Evolutionary conservation across 2,329 filamentous ascomycete species (phyloP), one percentile per base, ranked within the genome.

Genomic region (Colletotrichum sp.): DNA sequence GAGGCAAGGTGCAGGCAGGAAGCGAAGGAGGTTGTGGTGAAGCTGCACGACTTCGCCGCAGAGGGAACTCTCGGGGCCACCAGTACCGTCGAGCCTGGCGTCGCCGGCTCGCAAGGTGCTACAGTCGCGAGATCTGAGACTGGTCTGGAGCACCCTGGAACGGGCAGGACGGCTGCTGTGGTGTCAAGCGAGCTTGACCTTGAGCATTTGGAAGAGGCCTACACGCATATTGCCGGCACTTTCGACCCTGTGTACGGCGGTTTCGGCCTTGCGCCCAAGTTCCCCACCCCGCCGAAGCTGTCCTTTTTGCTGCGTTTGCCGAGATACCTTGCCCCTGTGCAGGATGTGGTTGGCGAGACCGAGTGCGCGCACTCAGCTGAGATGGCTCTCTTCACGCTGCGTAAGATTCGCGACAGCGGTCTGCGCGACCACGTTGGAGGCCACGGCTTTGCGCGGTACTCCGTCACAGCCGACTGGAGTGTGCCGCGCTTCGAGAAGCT

Each of bases 401-500:
- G 94, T 52, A 92, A 92, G 75, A 97, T 99, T 16, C 85, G 87
- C 3, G 87, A 90, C 66, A 88, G 90, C 66, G 89, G 88, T 6
- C 80, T 92, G 76, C 85, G 88, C 68, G 91, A 92, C 75, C 91
- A 92, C 72, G 82, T 92, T 10, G 89, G 89, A 2, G 87, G 86
- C 2, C 82, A 82, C 8, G 91, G 91, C 5, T 92, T 92, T 79
- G 86, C 89, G 44, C 92, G 96, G 68, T 98, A 98, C 83, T 98
- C 95, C 16, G 94, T 98, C 9, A 99, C 96, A 0, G 88, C 92
- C 16, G 95, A 99, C 85, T 99, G 97, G 97, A 95, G 94, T 77
- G 88, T 99, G 63, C 97, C 97, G 13, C 96, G 98, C 83, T 99
- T 99, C 80, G 97, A 99, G 87, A 99, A 99, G 87, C 96, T 99